phyloP scores from a whole-genome alignment of 2,329 filamentous ascomycete genomes.

The Aspergillus sp. region DNA sequence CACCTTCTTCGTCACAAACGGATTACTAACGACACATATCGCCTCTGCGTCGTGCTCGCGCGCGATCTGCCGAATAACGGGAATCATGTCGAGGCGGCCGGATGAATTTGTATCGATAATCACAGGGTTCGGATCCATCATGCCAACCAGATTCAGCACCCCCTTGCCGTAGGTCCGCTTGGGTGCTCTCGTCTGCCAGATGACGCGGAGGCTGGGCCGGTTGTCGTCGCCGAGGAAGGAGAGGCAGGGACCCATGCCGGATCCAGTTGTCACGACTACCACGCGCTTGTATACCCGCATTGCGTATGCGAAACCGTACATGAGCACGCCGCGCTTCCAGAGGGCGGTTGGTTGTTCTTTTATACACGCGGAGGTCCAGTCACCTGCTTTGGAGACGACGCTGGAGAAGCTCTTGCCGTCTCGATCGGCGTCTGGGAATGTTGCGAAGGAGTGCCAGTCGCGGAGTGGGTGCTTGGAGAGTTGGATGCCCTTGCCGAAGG shows the following conservation, averaged over 20 bases:
- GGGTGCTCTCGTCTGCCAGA: slow-evolving; percentile 68
- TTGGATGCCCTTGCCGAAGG: slow-evolving; percentile 58
- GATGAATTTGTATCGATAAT: slow-evolving; percentile 65
- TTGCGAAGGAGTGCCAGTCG: slow-evolving; percentile 77
- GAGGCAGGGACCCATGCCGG: slow-evolving; percentile 69
- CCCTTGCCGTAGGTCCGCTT: slow-evolving; percentile 60
- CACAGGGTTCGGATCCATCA: slow-evolving; percentile 61
- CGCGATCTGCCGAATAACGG: slow-evolving; percentile 54
- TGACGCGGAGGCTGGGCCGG: slow-evolving; percentile 53
- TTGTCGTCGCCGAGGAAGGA: slow-evolving; percentile 56
- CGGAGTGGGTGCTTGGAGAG: slow-evolving; percentile 62
- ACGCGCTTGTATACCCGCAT: slow-evolving; percentile 65
- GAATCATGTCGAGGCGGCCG: slow-evolving; percentile 62
- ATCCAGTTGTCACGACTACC: slow-evolving; percentile 69
- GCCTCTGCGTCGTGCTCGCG: slow-evolving; percentile 58
- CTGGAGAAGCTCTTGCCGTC: slow-evolving; percentile 62
- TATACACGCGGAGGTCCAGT: slow-evolving; percentile 70
- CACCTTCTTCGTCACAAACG: slow-evolving; percentile 64
- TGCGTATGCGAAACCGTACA: slow-evolving; percentile 66
- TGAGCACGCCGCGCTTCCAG: slow-evolving; percentile 68
- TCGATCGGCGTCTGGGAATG: slow-evolving; percentile 61
- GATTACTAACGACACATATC: slow-evolving; percentile 72
- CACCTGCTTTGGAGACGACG: slow-evolving; percentile 70
- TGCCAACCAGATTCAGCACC: slow-evolving; percentile 56
- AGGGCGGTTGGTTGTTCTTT: slow-evolving; percentile 59